Conservation (phyloP, 2,329 filamentous ascomycete species). For the Zalaria obscura region DNA sequence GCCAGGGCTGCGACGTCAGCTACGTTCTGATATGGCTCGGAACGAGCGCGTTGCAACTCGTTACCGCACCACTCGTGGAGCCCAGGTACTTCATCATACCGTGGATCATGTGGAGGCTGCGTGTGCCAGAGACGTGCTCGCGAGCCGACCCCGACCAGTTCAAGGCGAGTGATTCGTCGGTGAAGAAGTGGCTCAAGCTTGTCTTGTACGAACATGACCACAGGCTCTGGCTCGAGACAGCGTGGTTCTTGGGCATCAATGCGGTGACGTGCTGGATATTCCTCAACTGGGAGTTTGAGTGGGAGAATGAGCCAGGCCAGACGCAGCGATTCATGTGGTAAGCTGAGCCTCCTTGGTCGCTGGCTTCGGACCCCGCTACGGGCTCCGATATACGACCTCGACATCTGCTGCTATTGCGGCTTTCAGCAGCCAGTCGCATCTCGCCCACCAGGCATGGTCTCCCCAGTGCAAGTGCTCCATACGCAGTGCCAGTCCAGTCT, state of each 20-base stretch:
- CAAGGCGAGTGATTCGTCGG: neutral
- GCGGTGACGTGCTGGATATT: constrained; percentile 56
- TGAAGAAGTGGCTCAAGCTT: neutral
- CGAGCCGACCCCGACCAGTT: constrained; percentile 2
- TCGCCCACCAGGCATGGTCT: no score
- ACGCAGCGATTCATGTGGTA: constrained; percentile 76
- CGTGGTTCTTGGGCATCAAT: constrained; percentile 56
- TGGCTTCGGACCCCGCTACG: no score
- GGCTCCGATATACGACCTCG: no score
- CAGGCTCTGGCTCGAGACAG: constrained; percentile 46
- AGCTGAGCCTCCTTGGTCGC: neutral
- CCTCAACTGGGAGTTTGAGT: constrained; percentile 51
- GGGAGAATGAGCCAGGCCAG: constrained; percentile 45
- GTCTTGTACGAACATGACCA: constrained; percentile 19
- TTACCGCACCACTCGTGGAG: constrained; percentile 86
- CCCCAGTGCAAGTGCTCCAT: no score
- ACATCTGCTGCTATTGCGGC: no score
- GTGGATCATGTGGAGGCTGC: constrained; percentile 82
- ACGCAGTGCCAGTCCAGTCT: no score
- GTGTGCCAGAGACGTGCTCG: constrained; percentile 40
- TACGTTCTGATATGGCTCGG: constrained; percentile 50
- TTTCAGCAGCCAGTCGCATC: no score
- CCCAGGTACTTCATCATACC: constrained; percentile 92
- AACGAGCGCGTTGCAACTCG: constrained; percentile 61
- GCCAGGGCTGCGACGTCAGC: constrained; percentile 20